Percentiles rank a stretch among this genome's conserved stretches.
phyloP scores from a whole-genome alignment of 176 grass and related monocot species.

The Elaeis guineensis region DNA sequence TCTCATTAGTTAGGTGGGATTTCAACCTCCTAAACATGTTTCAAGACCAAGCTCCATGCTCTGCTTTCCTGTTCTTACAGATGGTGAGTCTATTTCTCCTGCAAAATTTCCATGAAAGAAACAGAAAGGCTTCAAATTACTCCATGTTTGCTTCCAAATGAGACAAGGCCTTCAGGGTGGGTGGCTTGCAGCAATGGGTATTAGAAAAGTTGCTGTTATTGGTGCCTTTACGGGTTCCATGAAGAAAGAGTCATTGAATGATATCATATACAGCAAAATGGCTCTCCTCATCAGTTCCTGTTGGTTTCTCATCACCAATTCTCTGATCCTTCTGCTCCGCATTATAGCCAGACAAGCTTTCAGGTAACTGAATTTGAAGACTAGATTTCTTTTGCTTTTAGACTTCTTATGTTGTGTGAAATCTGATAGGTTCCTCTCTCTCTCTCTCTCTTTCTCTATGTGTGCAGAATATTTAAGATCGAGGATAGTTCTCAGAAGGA shows the following conservation, averaged over 20 bases:
- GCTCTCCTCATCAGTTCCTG: slow-evolving; percentile 15
- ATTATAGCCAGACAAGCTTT: slow-evolving; percentile 22
- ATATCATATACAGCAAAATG: neutral
- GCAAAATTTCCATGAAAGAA: no score
- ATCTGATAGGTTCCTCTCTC: no score
- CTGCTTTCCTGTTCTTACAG: no score
- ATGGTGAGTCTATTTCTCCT: no score
- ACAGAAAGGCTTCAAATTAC: no score
- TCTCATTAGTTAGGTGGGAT: no score
- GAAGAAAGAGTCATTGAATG: neutral
- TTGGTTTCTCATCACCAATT: slow-evolving; percentile 20
- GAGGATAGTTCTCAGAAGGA: neutral
- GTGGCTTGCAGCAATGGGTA: slow-evolving; percentile 1
- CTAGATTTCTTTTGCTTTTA: no score
- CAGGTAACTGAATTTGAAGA: slow-evolving; percentile 17
- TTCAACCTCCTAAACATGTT: no score
- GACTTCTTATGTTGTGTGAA: no score
- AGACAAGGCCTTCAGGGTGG: neutral
- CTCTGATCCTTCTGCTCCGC: slow-evolving; percentile 22
- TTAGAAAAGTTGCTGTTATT: neutral
- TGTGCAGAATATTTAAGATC: neutral
- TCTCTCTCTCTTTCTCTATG: no score
- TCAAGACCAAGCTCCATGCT: no score
- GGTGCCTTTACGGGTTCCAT: neutral
- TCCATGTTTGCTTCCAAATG: slow-evolving; percentile 9